Base-by-base conservation (phyloP, 1,284 basidiomycete genomes). In the Trametes sp. region DNA sequence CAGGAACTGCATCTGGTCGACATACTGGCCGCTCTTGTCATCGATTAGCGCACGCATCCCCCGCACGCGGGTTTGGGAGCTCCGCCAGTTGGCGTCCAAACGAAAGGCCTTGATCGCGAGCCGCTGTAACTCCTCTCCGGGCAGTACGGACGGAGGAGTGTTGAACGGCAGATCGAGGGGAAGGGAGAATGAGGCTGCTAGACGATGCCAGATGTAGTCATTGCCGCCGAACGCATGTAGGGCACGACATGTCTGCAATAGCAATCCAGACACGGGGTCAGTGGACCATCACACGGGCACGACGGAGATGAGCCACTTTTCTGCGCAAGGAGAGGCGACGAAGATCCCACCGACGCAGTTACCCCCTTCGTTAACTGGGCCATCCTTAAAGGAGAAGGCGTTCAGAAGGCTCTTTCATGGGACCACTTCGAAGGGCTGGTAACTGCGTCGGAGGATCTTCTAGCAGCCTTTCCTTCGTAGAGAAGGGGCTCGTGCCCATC, bases 61-160 rank as follows among this genome's bases (percentile, higher is more conserved):
- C 53, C 72, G 75, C 53, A 84, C 75, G 26, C 65, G 69, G 1
- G 81, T 74, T 13, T 67, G 69, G 14, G 72, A 71, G 50, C 74
- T 73, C 50, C 74, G 72, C 87, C 86, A 88, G 64, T 83, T 87
- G 44, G 69, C 74, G 49, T 88, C 83, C 24, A 88, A 75, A 29
- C 76, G 80, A 59, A 87, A 70, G 7, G 84, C 82, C 46, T 74
- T 74, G 19, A 82, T 74, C 6, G 73, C 75, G 38, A 76, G 74
- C 14, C 68, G 68, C 56, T 80, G 77, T 23, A 83, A 68, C 45
- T 77, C 67, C 29, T 70, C 63, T 14, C 75, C 76, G 0, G 76
- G 63, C 1, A 82, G 72, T 33, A 70, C 54, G 26, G 61, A 48
- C 3, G 64, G 64, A 51, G 71, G 59, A 5, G 69, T 63, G 53